A percentile compares a stretch with the other conserved stretches of the same genome.
phyloP scores from a whole-genome alignment of 148 eudicot species.

The Persicaria maculosa region DNA sequence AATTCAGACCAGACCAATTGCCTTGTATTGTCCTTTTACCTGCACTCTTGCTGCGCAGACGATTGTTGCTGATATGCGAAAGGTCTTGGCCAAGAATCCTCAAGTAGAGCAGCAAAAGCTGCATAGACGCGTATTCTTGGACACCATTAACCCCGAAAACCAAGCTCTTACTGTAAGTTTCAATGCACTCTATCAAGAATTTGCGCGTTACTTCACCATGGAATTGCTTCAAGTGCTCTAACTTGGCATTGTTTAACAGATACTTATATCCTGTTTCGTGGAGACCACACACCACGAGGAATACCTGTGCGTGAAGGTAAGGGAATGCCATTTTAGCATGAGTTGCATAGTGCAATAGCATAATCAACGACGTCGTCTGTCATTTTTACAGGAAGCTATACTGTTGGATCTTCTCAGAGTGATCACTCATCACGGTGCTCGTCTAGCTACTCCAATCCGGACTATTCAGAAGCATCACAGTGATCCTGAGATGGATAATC shows the following conservation, averaged over 20 bases:
- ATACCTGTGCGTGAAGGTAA: constrained; percentile 75
- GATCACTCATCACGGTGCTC: constrained; percentile 71
- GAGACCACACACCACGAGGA: constrained; percentile 85
- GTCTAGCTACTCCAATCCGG: constrained; percentile 88
- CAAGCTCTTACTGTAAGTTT: constrained; percentile 71
- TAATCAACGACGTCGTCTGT: too few relatives aligned
- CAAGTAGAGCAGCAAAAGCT: constrained; percentile 18
- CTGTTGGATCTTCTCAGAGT: constrained; percentile 81
- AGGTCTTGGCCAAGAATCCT: constrained; percentile 86
- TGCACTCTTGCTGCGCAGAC: constrained; percentile 32
- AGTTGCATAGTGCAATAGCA: not conserved
- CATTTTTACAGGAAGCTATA: constrained; percentile 55
- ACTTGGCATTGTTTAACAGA: constrained; percentile 32
- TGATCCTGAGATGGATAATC: constrained; percentile 58
- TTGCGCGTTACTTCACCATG: too few relatives aligned
- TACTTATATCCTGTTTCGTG: constrained; percentile 76
- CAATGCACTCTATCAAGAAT: too few relatives aligned
- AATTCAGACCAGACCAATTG: constrained; percentile 4
- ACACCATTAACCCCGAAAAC: constrained; percentile 68
- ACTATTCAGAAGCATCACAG: constrained; percentile 61
- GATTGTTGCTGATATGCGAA: constrained; percentile 95
- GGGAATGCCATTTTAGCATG: not conserved
- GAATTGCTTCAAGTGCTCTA: too few relatives aligned
- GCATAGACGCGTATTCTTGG: constrained; percentile 86
- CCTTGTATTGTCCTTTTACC: not conserved